Evolutionary conservation across 2,329 filamentous ascomycete genomes (phyloP).

Genomic region (Fusarium lyarnte): DNA sequence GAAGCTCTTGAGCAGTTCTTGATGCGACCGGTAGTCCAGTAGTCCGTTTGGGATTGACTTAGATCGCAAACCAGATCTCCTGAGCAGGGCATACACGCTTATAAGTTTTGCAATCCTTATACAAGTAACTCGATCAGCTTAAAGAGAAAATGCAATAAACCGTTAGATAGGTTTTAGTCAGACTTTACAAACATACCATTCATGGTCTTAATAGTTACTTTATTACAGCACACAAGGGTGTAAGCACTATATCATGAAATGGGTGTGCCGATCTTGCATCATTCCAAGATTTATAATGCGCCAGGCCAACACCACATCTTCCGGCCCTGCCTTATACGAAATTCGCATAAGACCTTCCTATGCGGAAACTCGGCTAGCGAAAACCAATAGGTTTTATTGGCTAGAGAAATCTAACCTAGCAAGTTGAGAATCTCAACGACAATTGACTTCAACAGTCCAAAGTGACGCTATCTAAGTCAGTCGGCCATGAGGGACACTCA

Average conservation of each 20-base stretch:
- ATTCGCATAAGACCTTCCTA: not conserved
- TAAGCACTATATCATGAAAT: not conserved
- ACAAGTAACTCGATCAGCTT: not conserved
- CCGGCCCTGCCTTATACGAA: not conserved
- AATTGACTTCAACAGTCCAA: not conserved
- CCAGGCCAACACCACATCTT: not conserved
- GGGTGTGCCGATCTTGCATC: not conserved
- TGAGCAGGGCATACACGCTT: not conserved
- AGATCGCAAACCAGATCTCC: not conserved
- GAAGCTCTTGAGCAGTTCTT: not conserved
- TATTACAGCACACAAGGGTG: not conserved
- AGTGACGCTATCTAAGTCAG: not conserved
- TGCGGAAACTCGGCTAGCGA: rapidly evolving
- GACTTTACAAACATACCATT: not conserved
- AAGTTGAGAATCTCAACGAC: too few relatives aligned
- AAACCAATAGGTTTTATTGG: not conserved
- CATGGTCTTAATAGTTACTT: too few relatives aligned
- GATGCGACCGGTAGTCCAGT: too few relatives aligned
- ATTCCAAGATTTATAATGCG: not conserved
- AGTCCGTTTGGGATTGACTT: too few relatives aligned
- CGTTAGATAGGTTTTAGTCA: not conserved
- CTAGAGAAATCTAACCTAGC: not conserved
- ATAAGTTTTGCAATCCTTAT: not conserved
- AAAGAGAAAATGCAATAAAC: not conserved
- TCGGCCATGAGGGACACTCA: not conserved